phyloP scores from a whole-genome alignment of 495 filamentous ascomycete genomes.

The Pyronema domesticum region DNA sequence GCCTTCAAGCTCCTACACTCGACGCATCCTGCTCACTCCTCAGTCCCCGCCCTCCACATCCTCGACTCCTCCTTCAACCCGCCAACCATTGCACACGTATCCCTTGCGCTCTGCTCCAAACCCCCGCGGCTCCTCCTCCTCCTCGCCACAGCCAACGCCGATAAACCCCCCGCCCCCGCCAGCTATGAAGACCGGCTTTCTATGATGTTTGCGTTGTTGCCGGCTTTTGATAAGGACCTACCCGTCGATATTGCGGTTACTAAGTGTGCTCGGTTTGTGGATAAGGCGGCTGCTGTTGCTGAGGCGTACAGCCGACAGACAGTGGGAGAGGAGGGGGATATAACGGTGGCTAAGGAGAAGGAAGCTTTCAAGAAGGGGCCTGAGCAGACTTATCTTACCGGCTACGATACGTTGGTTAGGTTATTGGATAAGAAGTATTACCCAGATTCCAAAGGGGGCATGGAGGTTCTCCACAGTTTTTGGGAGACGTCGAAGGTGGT shows the following conservation, averaged over 20 bases:
- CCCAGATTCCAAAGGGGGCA: conserved; percentile 15
- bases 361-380: background rate
- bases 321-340: too few species aligned
- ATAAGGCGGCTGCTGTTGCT: conserved; percentile 59
- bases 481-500: conserved; percentile 30
- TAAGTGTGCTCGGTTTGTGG: conserved; percentile 64
- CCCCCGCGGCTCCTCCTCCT: conserved; percentile 44
- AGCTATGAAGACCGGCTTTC: conserved; percentile 60
- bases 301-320: conserved; percentile 16
- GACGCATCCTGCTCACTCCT: background rate
- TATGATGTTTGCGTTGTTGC: conserved; percentile 73
- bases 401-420: conserved; percentile 74
- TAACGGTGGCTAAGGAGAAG: conserved; percentile 10
- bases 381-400: conserved; percentile 62
- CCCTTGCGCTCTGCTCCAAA: conserved; percentile 48
- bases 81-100: conserved; percentile 65
- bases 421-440: conserved; percentile 81
- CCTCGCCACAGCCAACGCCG: conserved; percentile 78
- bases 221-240: conserved; percentile 33
- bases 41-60: conserved; percentile 41
- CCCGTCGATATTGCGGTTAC: conserved; percentile 65
- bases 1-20: conserved; percentile 5
- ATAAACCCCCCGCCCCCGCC: conserved; percentile 75
- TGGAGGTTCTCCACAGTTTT: conserved; percentile 30
- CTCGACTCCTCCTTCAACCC: conserved; percentile 95